Conservation (phyloP, 352 stramenopile species). For the Pythium dissotocum region DNA sequence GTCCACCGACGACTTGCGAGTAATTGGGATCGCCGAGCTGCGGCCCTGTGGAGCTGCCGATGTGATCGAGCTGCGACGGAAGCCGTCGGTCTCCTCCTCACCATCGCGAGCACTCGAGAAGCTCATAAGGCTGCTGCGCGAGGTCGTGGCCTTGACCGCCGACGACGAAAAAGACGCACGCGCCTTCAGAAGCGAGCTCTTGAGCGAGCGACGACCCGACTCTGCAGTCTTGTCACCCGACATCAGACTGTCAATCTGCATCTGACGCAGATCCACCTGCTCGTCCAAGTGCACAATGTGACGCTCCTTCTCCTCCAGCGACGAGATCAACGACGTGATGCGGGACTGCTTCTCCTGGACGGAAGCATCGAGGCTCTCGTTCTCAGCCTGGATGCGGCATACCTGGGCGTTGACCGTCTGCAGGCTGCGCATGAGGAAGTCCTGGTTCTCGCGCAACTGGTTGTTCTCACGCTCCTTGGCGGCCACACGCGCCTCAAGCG, state of each 20-base stretch:
- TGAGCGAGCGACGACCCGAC: conserved; percentile 24
- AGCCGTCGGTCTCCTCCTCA: conserved; percentile 3
- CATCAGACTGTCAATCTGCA: conserved; percentile 52
- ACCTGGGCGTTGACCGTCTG: conserved; percentile 55
- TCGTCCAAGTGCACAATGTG: conserved; percentile 67
- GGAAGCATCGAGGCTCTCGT: conserved; percentile 45
- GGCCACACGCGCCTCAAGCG: conserved; percentile 51
- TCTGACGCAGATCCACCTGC: conserved; percentile 51
- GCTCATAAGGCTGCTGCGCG: conserved; percentile 15
- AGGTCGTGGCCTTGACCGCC: not conserved
- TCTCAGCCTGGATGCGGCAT: conserved; percentile 56
- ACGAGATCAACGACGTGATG: conserved; percentile 55
- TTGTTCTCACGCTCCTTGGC: conserved; percentile 57
- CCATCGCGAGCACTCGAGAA: conserved; percentile 10
- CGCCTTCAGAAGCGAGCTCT: conserved; percentile 27
- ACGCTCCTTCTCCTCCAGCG: conserved; percentile 66
- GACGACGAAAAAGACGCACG: conserved; percentile 25
- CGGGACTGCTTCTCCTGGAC: conserved; percentile 61
- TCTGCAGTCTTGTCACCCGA: conserved; percentile 14
- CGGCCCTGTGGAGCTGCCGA: not conserved
- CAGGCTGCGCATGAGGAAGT: conserved; percentile 45
- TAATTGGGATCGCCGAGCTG: conserved; percentile 4
- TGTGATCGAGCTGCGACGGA: conserved; percentile 10
- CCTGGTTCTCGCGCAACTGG: conserved; percentile 57
- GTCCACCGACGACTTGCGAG: conserved; percentile 10